Conservation (phyloP, 2,329 filamentous ascomycete species). For the Dactylellina sp. region DNA sequence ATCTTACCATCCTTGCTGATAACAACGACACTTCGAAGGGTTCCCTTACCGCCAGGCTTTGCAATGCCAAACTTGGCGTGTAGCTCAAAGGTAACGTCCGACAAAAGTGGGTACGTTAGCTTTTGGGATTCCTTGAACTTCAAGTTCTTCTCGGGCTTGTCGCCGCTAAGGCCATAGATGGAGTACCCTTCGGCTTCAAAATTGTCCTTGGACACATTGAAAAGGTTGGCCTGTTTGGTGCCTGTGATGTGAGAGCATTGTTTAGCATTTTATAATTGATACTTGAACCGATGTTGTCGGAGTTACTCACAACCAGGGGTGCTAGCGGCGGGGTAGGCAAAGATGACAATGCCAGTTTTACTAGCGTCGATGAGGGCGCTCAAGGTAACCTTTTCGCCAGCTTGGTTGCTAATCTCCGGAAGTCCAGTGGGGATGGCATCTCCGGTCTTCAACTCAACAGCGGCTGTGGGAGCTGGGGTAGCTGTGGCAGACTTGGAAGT, state of each 20-base stretch:
- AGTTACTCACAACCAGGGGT: conserved; percentile 88
- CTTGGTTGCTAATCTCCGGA: conserved; percentile 81
- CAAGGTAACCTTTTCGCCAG: conserved; percentile 82
- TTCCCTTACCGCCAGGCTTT: conserved; percentile 76
- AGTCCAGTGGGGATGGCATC: conserved; percentile 59
- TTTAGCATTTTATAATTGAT: conserved; percentile 3
- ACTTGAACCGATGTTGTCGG: conserved; percentile 27
- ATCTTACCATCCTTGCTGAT: conserved; percentile 74
- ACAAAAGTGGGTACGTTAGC: conserved; percentile 87
- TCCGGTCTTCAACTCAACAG: conserved; percentile 56
- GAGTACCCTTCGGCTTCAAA: conserved; percentile 82
- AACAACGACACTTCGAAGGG: conserved; percentile 86
- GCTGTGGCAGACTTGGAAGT: conserved; percentile 53
- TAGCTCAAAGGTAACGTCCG: conserved; percentile 79
- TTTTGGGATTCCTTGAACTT: conserved; percentile 93
- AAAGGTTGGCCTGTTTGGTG: conserved; percentile 91
- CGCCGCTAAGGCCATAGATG: conserved; percentile 89
- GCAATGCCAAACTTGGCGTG: conserved; percentile 90
- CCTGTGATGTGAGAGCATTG: too few relatives aligned
- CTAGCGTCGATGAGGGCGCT: conserved; percentile 84
- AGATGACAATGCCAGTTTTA: conserved; percentile 86
- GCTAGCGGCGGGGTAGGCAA: conserved; percentile 89
- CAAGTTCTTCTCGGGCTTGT: conserved; percentile 90
- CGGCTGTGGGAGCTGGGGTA: conserved; percentile 38
- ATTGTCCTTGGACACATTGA: conserved; percentile 83